Evolutionary conservation across 805 yeast species (phyloP), one percentile per base, ranked within the genome.

Genomic region (Tetrapisispora namnaoensis): DNA sequence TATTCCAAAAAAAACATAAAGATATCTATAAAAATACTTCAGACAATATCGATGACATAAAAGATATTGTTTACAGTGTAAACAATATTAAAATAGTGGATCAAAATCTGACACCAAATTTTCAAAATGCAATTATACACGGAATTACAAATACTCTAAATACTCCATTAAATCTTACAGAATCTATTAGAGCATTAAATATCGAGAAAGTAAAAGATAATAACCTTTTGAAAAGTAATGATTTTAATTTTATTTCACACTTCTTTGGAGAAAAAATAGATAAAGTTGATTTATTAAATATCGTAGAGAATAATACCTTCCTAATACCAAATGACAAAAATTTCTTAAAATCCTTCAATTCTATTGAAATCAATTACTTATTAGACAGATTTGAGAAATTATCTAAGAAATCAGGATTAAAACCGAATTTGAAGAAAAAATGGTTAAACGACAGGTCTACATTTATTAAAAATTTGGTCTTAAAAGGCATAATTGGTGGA

Each of bases 91-190:
- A 51, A n/a, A 77, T 84, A 4, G 72, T 82, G 1, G 83, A 79
- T 22, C 64, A 72, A 0, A 83, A 84, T 58, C 61, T 79, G 24
- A 66, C 62, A 46, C 87, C 93, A 1, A 72, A 73, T 46, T 76
- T 79, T 42, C 86, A 82, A 56, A 72, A 79, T 55, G 78, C 90
- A 0, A 77, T 76, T 28, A 77, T 87, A 13, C 87, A 84, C 50
- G 88, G 85, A 1, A 70, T 84, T 2, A 78, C 77, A 49, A 56
- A 66, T 17, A 55, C 75, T 11, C 53, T 83, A 1, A 68, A 71
- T 14, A 36, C 56, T 32, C 66, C 66, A 57, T 67, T 67, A 44
- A 50, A 59, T 27, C 52, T 70, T 18, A 72, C 71, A 57, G 70
- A 69, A 3, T 56, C 73, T 11, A 51, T 78, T 46, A 50, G 49